phyloP scores from a whole-genome alignment of 345 rosid species.

The Pistacia integerrima region DNA sequence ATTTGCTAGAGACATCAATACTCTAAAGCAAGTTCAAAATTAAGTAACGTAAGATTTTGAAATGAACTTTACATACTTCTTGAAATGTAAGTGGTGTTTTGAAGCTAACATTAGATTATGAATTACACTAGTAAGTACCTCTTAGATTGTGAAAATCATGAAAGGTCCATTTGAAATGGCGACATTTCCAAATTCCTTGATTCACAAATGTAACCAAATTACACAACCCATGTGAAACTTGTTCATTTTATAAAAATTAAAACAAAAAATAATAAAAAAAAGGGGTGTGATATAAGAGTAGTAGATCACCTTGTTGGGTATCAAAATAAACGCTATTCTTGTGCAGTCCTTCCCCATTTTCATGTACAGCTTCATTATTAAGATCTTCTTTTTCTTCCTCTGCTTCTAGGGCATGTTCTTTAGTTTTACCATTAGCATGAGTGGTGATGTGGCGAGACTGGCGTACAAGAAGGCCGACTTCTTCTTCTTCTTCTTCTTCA shows the following conservation, averaged over 20 bases:
- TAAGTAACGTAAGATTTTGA: neutral
- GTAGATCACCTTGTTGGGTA: slow-evolving; percentile 25
- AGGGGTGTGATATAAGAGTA: too few relatives aligned
- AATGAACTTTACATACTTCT: neutral
- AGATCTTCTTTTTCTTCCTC: neutral
- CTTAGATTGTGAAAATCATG: slow-evolving; percentile 19
- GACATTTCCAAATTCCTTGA: slow-evolving; percentile 57
- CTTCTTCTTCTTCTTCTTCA: slow-evolving; percentile 16
- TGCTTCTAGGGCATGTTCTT: neutral
- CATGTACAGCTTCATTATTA: neutral
- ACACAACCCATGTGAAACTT: neutral
- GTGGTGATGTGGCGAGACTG: neutral
- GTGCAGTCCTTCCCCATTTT: neutral
- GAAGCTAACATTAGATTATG: neutral
- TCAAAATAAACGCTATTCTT: slow-evolving; percentile 34
- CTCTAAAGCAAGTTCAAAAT: neutral
- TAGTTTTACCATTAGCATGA: neutral
- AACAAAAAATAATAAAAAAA: neutral
- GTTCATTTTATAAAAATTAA: neutral
- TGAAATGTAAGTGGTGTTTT: neutral
- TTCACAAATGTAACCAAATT: slow-evolving; percentile 21
- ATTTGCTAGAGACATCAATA: too few relatives aligned
- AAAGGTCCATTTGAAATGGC: slow-evolving; percentile 48
- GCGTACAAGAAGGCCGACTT: slow-evolving; percentile 5
- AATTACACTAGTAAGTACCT: slow-evolving; percentile 19